Evolutionary conservation across 2,329 filamentous ascomycete species (phyloP), one percentile per base, ranked within the genome.

Genomic region (Hypoxylon sp.): DNA sequence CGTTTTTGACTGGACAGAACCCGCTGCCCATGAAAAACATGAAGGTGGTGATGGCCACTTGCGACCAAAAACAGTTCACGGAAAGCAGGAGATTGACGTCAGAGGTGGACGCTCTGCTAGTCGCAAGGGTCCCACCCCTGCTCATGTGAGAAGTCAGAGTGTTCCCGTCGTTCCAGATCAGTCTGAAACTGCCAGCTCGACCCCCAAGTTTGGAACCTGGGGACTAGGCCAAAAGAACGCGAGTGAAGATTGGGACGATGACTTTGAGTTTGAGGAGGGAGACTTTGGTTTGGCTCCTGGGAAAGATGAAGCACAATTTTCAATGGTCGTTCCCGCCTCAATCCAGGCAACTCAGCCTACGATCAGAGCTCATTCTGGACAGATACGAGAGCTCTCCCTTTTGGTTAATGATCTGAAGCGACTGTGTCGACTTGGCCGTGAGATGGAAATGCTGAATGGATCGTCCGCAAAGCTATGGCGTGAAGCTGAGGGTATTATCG

Each of bases 231-330:
- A 88, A 68, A 94, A 94, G 78, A 91, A 88, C 14, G 90, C 90
- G 10, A 94, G 91, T 67, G 93, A 97, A 77, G 93, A 96, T 75
- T 97, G 93, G 93, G 93, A 95, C 73, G 92, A 94, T 69, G 93
- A 97, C 77, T 96, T 97, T 73, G 92, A 95, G 66, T 94, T 95
- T 76, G 86, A 78, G 36, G 78, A 80, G 28, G 77, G 84, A 32
- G 77, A 68, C n/a, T 77, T 78, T 38, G 79, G 79, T 34, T 78
- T 76, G 28, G 77, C 78, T 25, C 78, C 77, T 2, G 79, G 78
- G 43, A 80, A 78, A 19, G 74, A 78, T 4, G 77, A 78, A 2
- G 77, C 77, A 2, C 76, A 77, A 5, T 80, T 83, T 59, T 79
- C 81, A 1, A 91, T 93, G 88, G 79, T 91, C n/a, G 90, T 97